These are phyloP conservation scores for Rhodotorula sp. DNA, from an alignment of 1,284 basidiomycete species.

Conservation along the genomic window DNA sequence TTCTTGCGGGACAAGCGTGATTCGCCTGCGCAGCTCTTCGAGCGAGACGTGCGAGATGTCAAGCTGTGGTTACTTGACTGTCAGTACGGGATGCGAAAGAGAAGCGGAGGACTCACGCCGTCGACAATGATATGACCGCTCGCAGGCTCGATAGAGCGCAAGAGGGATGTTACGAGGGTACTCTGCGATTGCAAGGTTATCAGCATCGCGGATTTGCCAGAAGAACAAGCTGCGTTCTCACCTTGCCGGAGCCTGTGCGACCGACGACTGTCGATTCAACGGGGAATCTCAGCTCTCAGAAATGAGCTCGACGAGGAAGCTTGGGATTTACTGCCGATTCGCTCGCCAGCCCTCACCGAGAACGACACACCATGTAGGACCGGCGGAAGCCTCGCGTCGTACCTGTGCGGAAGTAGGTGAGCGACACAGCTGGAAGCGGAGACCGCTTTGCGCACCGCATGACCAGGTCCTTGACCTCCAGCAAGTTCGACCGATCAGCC, in stretches of 20 bases:
- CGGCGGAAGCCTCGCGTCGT: slow-evolving; percentile 76
- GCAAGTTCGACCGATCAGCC: slow-evolving; percentile 61
- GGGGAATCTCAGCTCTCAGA: not conserved
- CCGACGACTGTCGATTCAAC: slow-evolving; percentile 49
- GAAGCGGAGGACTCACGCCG: slow-evolving; percentile 50
- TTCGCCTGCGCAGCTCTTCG: slow-evolving; percentile 33
- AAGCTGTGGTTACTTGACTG: slow-evolving; percentile 50
- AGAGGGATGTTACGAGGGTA: slow-evolving; percentile 76
- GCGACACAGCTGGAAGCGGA: not conserved
- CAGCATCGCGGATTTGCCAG: slow-evolving; percentile 8
- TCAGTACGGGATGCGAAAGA: not conserved
- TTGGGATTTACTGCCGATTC: slow-evolving; percentile 55
- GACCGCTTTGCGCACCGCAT: slow-evolving; percentile 60
- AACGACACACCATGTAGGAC: slow-evolving; percentile 78
- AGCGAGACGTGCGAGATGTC: slow-evolving; percentile 62
- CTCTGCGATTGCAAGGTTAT: slow-evolving; percentile 50
- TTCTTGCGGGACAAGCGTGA: slow-evolving; percentile 51
- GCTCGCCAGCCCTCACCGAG: slow-evolving; percentile 67
- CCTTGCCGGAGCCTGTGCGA: slow-evolving; percentile 51
- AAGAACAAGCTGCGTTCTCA: not conserved
- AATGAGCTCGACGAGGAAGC: too few species aligned
- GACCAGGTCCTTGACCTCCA: slow-evolving; percentile 66
- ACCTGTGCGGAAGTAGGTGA: slow-evolving; percentile 8
- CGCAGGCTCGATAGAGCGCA: slow-evolving; percentile 82
- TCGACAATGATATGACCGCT: slow-evolving; percentile 77